These are phyloP conservation scores for Eutypella sp. DNA, from an alignment of 2,329 filamentous ascomycete species.

Conservation along the genomic window DNA sequence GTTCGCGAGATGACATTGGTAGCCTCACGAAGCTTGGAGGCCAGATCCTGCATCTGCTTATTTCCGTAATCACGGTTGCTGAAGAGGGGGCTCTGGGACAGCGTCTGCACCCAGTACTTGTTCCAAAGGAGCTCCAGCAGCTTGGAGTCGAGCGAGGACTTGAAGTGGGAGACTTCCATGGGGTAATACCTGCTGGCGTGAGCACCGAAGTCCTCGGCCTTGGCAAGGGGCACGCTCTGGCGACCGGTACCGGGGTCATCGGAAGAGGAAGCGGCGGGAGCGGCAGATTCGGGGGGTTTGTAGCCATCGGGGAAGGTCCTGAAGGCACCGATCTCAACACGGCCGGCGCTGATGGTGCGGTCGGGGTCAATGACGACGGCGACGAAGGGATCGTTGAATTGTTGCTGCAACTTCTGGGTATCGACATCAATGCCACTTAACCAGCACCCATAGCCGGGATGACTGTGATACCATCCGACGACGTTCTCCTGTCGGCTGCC, in stretches of 20 bases:
- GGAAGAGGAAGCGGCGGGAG: constrained; percentile 4
- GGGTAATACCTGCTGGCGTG: constrained; percentile 88
- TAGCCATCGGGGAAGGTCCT: constrained; percentile 79
- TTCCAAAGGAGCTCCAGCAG: constrained; percentile 91
- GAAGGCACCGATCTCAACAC: constrained; percentile 97
- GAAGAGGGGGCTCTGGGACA: constrained; percentile 84
- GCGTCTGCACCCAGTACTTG: constrained; percentile 97
- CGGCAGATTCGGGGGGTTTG: constrained; percentile 38
- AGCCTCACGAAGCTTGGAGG: constrained; percentile 71
- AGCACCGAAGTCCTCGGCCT: constrained; percentile 92
- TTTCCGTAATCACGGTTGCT: constrained; percentile 91
- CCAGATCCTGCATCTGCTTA: constrained; percentile 86
- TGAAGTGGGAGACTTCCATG: constrained; percentile 89
- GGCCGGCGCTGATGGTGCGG: constrained; percentile 87
- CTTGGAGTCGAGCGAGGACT: constrained; percentile 82
- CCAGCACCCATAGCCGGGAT: constrained; percentile 98
- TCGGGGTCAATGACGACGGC: constrained; percentile 96
- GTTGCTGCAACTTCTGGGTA: constrained; percentile 82
- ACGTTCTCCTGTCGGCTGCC: constrained; percentile 76
- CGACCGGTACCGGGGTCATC: constrained; percentile 31
- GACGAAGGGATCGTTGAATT: constrained; percentile 83
- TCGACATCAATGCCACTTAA: constrained; percentile 91
- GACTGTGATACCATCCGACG: constrained; percentile 96
- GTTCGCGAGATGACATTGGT: constrained; percentile 34
- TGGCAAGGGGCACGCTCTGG: constrained; percentile 82